Conservation (phyloP, 345 rosid species). For the Melastoma malabathricum region DNA sequence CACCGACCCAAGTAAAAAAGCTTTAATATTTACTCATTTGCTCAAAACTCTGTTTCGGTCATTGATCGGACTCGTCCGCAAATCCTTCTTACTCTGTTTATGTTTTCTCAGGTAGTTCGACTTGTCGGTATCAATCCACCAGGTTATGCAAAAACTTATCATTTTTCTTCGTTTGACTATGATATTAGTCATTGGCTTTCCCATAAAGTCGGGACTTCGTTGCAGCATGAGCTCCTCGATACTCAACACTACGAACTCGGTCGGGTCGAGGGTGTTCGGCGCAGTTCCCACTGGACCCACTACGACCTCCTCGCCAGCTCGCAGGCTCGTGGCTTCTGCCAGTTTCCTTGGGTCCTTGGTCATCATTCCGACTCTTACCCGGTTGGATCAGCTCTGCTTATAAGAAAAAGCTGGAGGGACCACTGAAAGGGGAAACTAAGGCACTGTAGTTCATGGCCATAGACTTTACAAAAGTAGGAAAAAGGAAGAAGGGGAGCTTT, state of each 20-base stretch:
- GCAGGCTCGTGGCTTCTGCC: background rate
- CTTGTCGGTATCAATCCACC: conserved; percentile 47
- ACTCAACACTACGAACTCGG: conserved; percentile 51
- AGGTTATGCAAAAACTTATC: conserved; percentile 22
- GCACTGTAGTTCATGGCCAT: too few species aligned
- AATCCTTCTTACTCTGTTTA: background rate
- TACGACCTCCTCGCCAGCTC: conserved; percentile 17
- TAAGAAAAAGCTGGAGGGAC: too few species aligned
- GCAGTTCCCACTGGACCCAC: conserved; percentile 39
- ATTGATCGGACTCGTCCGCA: too few species aligned
- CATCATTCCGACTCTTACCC: too few species aligned
- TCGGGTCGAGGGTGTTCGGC: conserved; percentile 48
- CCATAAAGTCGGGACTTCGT: background rate
- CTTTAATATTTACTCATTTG: too few species aligned
- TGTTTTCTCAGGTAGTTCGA: conserved; percentile 33
- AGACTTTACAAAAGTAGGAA: too few species aligned
- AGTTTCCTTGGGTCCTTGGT: too few species aligned
- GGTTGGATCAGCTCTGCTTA: too few species aligned
- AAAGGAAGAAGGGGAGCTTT: too few species aligned
- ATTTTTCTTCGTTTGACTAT: background rate
- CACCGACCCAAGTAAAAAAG: conserved; percentile 56
- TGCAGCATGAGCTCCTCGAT: conserved; percentile 57
- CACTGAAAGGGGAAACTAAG: too few species aligned
- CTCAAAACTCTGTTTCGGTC: too few species aligned
- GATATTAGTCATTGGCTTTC: background rate